Conservation (phyloP, 2,329 filamentous ascomycete species). For the Phoma sp. region DNA sequence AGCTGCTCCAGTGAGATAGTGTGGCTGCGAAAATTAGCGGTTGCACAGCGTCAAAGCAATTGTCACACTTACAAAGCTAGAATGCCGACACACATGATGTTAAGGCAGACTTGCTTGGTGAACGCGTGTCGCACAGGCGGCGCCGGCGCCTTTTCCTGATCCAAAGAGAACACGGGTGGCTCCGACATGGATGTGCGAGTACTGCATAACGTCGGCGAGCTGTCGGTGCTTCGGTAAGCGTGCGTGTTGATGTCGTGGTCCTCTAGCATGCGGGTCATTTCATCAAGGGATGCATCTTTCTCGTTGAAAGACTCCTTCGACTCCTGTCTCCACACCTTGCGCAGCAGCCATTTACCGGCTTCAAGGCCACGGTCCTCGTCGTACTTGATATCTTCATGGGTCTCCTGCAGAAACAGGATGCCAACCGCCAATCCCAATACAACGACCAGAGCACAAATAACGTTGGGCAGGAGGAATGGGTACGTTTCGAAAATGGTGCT, state of each 20-base stretch:
- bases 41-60: slow-evolving; percentile 19
- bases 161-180: slow-evolving; percentile 43
- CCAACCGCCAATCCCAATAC: slow-evolving; percentile 77
- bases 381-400: slow-evolving; percentile 81
- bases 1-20: slow-evolving; percentile 97
- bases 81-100: slow-evolving; percentile 89
- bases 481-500: slow-evolving; percentile 83
- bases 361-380: slow-evolving; percentile 78
- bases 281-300: slow-evolving; percentile 60
- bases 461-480: slow-evolving; percentile 89
- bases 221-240: slow-evolving; percentile 66
- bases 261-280: slow-evolving; percentile 66
- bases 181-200: slow-evolving; percentile 39
- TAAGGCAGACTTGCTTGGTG: slow-evolving; percentile 82
- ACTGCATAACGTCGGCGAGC: slow-evolving; percentile 58
- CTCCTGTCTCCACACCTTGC: slow-evolving; percentile 39
- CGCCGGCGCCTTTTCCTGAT: slow-evolving; percentile 31
- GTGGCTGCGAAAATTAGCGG: slow-evolving; percentile 65
- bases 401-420: slow-evolving; percentile 90
- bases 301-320: slow-evolving; percentile 40
- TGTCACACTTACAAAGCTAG: slow-evolving; percentile 77
- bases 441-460: slow-evolving; percentile 85
- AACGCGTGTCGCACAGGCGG: slow-evolving; percentile 65
- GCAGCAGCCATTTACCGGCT: slow-evolving; percentile 71
- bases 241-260: slow-evolving; percentile 54